Percentiles rank a stretch among this genome's conserved stretches.
Evolutionary conservation across 768 basidiomycete species (phyloP).

Genomic region (Pulveroboletus frians): DNA sequence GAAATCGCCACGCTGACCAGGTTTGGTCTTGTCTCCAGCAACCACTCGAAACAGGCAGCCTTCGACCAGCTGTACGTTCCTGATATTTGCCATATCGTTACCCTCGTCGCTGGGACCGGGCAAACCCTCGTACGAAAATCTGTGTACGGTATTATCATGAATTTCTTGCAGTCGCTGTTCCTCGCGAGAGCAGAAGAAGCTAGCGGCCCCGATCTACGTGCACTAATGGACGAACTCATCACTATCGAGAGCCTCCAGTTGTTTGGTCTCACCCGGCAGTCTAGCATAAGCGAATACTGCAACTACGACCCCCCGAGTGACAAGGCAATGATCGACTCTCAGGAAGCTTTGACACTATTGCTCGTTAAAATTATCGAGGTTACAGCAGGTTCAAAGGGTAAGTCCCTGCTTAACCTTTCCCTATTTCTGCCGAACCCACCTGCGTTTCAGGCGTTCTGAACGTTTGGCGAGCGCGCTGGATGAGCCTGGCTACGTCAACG

Average conservation of each 20-base stretch:
- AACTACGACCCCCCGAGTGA: slow-evolving; percentile 51
- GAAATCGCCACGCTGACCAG: slow-evolving; percentile 79
- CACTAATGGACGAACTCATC: slow-evolving; percentile 57
- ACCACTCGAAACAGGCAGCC: slow-evolving; percentile 55
- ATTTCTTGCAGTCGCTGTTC: slow-evolving; percentile 75
- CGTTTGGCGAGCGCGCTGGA: slow-evolving; percentile 91
- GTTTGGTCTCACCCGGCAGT: slow-evolving; percentile 68
- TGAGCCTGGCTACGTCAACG: slow-evolving; percentile 80
- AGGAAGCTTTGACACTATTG: slow-evolving; percentile 62
- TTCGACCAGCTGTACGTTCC: slow-evolving; percentile 78
- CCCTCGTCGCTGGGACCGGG: slow-evolving; percentile 73
- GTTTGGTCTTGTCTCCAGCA: slow-evolving; percentile 66
- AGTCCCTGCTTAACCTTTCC: slow-evolving; percentile 13
- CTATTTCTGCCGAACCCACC: slow-evolving; percentile 4
- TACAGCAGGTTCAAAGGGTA: slow-evolving; percentile 67
- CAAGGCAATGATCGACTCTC: slow-evolving; percentile 51
- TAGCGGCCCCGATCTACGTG: slow-evolving; percentile 52
- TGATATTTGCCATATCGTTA: slow-evolving; percentile 75
- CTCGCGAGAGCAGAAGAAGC: slow-evolving; percentile 54
- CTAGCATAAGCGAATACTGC: slow-evolving; percentile 64
- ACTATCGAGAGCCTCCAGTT: slow-evolving; percentile 53
- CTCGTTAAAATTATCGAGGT: slow-evolving; percentile 60
- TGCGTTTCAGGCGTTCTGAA: slow-evolving; percentile 60
- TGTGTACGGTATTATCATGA: slow-evolving; percentile 76
- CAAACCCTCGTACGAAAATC: slow-evolving; percentile 70